Evolutionary conservation across 2,329 filamentous ascomycete genomes (phyloP).

Genomic region (Scytalidium sp.): DNA sequence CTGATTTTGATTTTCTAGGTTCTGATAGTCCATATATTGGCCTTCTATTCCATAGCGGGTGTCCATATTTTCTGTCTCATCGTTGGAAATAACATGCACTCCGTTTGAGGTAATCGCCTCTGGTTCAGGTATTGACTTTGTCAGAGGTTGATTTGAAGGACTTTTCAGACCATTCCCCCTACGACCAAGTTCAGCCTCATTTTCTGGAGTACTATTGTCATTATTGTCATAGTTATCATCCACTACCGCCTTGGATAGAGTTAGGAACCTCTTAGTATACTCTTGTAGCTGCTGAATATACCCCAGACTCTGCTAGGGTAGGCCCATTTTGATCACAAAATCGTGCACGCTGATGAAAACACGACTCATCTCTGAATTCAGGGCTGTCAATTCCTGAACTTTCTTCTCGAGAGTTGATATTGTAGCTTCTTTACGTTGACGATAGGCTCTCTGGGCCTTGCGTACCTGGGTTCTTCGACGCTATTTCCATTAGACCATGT

Average conservation of each 20-base stretch:
- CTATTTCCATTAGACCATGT: constrained; percentile 36
- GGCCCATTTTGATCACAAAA: constrained; percentile 51
- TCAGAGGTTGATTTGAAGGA: too few relatives aligned
- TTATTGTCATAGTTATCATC: constrained; percentile 37
- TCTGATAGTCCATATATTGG: too few relatives aligned
- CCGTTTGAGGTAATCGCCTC: too few relatives aligned
- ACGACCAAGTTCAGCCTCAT: too few relatives aligned
- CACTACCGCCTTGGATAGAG: constrained; percentile 46
- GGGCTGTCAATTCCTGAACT: constrained; percentile 64
- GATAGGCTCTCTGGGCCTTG: constrained; percentile 80
- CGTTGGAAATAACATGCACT: too few relatives aligned
- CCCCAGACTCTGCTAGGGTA: constrained; percentile 54
- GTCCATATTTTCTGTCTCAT: too few relatives aligned
- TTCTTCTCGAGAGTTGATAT: constrained; percentile 70
- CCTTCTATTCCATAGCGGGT: too few relatives aligned
- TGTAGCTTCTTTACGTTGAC: constrained; percentile 78
- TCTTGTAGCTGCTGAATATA: constrained; percentile 55
- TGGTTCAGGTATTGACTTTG: too few relatives aligned
- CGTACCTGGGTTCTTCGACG: constrained; percentile 84
- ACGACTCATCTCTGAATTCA: constrained; percentile 71
- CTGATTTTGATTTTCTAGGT: too few relatives aligned
- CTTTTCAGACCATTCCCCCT: too few relatives aligned
- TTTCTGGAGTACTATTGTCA: too few relatives aligned
- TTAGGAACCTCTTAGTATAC: constrained; percentile 56
- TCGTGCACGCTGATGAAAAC: constrained; percentile 68